Percentiles rank a stretch among this genome's conserved stretches.
phyloP scores from a whole-genome alignment of 495 filamentous ascomycete genomes.

The Penicillium alfredii region DNA sequence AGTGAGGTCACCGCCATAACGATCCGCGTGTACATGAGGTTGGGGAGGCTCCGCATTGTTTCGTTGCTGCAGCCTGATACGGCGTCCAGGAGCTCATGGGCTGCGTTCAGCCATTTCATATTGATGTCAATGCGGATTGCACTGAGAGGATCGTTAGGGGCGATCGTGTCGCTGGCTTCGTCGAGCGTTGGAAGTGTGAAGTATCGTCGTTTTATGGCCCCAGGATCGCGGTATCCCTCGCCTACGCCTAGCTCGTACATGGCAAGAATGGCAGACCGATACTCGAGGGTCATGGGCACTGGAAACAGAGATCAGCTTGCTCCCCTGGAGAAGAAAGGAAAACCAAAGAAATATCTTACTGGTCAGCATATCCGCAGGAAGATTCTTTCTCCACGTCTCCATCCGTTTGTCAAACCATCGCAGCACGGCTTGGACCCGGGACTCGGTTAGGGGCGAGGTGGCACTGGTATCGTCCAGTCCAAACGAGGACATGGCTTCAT shows the following conservation, averaged over 20 bases:
- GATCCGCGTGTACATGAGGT: slow-evolving; percentile 41
- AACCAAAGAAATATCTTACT: slow-evolving; percentile 22
- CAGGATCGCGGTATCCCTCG: slow-evolving; percentile 47
- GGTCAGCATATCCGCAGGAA: slow-evolving; percentile 34
- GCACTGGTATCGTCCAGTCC: slow-evolving; percentile 46
- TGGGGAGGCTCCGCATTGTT: slow-evolving; percentile 40
- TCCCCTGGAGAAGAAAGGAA: slow-evolving; percentile 25
- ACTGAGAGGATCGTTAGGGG: slow-evolving; percentile 26
- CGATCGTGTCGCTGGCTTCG: slow-evolving; percentile 18
- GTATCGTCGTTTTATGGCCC: slow-evolving; percentile 33
- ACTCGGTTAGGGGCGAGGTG: slow-evolving; percentile 37
- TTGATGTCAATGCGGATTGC: slow-evolving; percentile 44
- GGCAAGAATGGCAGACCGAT: slow-evolving; percentile 39
- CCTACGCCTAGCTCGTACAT: slow-evolving; percentile 48
- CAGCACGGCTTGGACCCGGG: slow-evolving; percentile 40
- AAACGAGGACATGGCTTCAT: slow-evolving; percentile 43
- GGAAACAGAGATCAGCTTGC: slow-evolving; percentile 25
- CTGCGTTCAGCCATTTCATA: slow-evolving; percentile 44
- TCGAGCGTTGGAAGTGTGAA: slow-evolving; percentile 37
- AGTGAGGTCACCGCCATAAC: slow-evolving; percentile 40
- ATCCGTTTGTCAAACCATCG: slow-evolving; percentile 45
- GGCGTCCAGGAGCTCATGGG: slow-evolving; percentile 43
- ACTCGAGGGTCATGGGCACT: slow-evolving; percentile 43
- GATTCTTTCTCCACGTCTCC: slow-evolving; percentile 37
- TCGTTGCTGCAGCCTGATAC: slow-evolving; percentile 36